Base-by-base conservation (phyloP, 208 protist species). In the Angomonas ambiguus region DNA sequence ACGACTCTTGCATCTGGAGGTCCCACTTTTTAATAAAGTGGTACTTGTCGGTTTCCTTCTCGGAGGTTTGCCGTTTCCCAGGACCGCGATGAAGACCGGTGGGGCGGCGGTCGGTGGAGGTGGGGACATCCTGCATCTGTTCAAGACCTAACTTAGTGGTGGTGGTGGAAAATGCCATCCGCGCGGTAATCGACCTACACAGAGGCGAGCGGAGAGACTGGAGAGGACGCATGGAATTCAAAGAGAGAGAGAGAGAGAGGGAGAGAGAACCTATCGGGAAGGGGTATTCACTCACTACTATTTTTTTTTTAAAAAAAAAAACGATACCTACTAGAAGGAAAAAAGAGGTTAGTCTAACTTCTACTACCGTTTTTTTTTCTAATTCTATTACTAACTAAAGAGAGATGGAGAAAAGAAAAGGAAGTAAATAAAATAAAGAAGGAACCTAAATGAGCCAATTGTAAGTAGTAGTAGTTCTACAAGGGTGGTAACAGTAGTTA, bases 1-100 rank as follows among this genome's bases (percentile, higher is more conserved):
- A 96, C 20, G 51, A 71, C 45, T 93, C 87, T 1, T 77, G 82
- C 86, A 93, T 94, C 38, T 82, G 77, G 70, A 96, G 65, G 35
- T 96, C 87, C 85, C 87, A 93, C 51, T 80, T 79, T 61, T 83
- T 83, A 38, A 96, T 83, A 57, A 96, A 96, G 58, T 88, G 84
- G 59, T 90, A 96, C 64, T 74, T 67, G 22, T 66, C 76, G 32
- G 83, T 72, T 71, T 96, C 91, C 33, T 78, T 72, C 33, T 74
- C 74, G 10, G 83, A 77, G 0, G 87, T 93, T 72, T 94, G 91
- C 0, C 91, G 87, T 67, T 91, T 91, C 10, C 86, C 86, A 25
- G 91, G 91, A 35, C 91, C 91, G 13, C 91, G 85, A 53, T 96
- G 91, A 51, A 94, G 61, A 51, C 88, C 88, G 30, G 56, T 67